Evolutionary conservation across 768 basidiomycete species (phyloP).

Genomic region (Macrolepiota dolichaula): DNA sequence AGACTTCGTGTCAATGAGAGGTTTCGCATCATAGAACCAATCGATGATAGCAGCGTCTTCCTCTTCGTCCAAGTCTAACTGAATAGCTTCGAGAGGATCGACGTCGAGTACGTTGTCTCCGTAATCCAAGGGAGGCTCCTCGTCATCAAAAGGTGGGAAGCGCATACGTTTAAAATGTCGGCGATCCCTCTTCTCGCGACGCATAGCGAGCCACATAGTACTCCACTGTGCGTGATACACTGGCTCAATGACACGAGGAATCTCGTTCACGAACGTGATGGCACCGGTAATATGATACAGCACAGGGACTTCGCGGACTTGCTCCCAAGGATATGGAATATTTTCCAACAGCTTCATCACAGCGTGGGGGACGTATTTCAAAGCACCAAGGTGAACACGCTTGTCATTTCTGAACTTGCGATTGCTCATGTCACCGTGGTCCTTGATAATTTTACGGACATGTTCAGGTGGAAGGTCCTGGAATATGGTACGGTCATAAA

Average conservation of each 20-base stretch:
- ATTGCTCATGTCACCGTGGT: conserved; percentile 99
- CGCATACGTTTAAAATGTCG: conserved; percentile 99
- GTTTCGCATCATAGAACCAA: conserved; percentile 99
- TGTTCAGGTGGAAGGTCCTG: conserved; percentile 97
- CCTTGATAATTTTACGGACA: conserved; percentile 98
- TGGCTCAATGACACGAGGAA: conserved; percentile 94
- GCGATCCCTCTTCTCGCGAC: conserved; percentile 96
- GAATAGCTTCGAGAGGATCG: conserved; percentile 96
- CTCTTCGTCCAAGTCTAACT: conserved; percentile 88
- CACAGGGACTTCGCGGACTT: conserved; percentile 98
- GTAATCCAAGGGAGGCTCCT: conserved; percentile 98
- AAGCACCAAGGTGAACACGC: conserved; percentile 96
- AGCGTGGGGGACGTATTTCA: conserved; percentile 98
- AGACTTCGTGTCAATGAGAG: conserved; percentile 82
- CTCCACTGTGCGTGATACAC: conserved; percentile 99
- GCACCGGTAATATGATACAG: conserved; percentile 99
- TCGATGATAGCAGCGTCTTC: conserved; percentile 91
- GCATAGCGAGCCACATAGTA: conserved; percentile 99
- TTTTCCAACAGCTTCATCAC: conserved; percentile 99
- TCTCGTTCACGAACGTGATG: conserved; percentile 99
- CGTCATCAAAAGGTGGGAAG: conserved; percentile 98
- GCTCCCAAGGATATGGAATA: conserved; percentile 97
- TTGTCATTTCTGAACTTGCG: conserved; percentile 99
- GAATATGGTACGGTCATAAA: conserved; percentile 19
- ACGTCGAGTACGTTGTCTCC: conserved; percentile 99